phyloP scores from a whole-genome alignment of 1,284 basidiomycete species.

The Naganishia albida region DNA sequence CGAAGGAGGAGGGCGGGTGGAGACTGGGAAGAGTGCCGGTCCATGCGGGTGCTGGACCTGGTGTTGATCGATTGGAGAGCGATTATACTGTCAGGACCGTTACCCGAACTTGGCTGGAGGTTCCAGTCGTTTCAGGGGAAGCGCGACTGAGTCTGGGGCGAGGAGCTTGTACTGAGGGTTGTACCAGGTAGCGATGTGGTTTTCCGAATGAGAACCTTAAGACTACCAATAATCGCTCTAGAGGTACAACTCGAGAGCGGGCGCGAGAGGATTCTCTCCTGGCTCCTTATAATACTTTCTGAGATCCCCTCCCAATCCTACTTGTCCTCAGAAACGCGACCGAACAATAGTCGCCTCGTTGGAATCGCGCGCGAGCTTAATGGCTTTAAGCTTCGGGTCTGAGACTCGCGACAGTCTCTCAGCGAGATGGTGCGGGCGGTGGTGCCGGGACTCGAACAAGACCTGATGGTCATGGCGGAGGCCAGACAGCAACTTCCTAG shows the following conservation, averaged over 20 bases:
- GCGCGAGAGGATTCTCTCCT: background rate
- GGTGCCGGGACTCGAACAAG: background rate
- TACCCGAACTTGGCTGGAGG: background rate
- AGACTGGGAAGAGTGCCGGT: background rate
- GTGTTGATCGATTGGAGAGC: background rate
- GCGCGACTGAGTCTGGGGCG: background rate
- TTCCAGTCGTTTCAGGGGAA: background rate
- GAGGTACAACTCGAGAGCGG: background rate
- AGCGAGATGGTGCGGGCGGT: background rate
- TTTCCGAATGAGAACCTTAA: slow-evolving; percentile 5
- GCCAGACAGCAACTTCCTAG: no score
- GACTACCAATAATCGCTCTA: background rate
- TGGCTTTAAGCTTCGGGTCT: background rate
- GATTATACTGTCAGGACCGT: background rate
- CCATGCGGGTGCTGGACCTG: background rate
- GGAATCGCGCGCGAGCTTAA: background rate
- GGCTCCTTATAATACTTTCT: background rate
- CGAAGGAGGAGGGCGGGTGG: background rate
- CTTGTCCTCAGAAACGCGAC: background rate
- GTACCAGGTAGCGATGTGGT: background rate
- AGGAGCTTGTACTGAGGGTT: background rate
- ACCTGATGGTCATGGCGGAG: background rate
- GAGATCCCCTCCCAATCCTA: background rate
- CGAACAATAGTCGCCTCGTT: background rate
- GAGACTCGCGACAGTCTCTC: background rate